Evolutionary conservation across 148 eudicot genomes (phyloP).

Genomic region (Rhododendron kiyosumense): DNA sequence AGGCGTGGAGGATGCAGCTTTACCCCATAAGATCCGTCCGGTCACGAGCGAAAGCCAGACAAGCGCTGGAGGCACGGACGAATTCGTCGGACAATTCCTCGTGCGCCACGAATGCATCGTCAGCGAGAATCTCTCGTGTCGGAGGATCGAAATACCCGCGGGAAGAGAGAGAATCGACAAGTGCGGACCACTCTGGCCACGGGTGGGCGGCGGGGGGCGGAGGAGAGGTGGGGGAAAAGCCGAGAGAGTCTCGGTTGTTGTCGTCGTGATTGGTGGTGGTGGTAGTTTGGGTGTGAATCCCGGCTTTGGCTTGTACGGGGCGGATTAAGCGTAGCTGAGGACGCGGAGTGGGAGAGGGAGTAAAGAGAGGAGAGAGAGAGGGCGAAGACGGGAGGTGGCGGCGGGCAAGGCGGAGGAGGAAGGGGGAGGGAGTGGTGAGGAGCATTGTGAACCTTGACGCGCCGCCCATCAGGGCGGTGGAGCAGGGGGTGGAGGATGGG

Average conservation of each 20-base stretch:
- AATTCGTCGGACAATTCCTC: constrained; percentile 38
- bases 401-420: constrained; percentile 19
- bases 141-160: constrained; percentile 10
- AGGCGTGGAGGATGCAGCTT: background rate
- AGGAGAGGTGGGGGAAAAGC: background rate
- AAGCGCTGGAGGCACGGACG: constrained; percentile 33
- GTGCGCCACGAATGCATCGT: constrained; percentile 33
- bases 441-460: constrained; percentile 37
- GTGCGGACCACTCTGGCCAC: constrained; percentile 57
- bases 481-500: background rate
- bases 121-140: background rate
- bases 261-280: constrained; percentile 1
- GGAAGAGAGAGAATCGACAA: constrained; percentile 21
- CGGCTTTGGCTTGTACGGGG: background rate
- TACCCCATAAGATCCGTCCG: constrained; percentile 50
- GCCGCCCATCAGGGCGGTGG: constrained; percentile 34
- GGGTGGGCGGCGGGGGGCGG: constrained; percentile 24
- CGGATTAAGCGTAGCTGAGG: background rate
- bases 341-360: constrained; percentile 10
- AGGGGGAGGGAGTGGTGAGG: constrained; percentile 28
- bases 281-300: constrained; percentile 25
- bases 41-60: constrained; percentile 49
- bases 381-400: constrained; percentile 16
- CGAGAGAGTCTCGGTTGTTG: background rate
- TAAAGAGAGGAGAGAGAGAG: background rate